Conservation (phyloP, 2,329 filamentous ascomycete genomes). For the Diaporthe nobilis region DNA sequence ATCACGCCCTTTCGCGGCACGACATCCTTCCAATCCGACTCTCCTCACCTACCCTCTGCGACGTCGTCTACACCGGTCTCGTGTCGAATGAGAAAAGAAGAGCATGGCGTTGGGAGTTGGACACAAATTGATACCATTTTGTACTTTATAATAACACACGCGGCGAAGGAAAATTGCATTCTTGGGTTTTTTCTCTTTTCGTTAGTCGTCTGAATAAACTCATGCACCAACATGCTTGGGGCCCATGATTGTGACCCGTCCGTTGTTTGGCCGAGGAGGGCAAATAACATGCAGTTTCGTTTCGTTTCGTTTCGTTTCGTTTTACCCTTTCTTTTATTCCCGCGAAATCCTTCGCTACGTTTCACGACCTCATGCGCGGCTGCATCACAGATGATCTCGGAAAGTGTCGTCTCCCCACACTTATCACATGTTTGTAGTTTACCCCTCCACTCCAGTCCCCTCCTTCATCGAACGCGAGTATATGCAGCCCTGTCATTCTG, state of each 20-base stretch:
- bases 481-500: not conserved
- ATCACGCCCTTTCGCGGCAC: not conserved
- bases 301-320: not conserved
- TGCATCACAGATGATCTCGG: not conserved
- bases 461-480: not conserved
- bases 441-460: not conserved
- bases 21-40: not conserved
- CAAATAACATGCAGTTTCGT: not conserved
- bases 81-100: not conserved
- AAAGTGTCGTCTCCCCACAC: not conserved
- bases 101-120: constrained; percentile 7
- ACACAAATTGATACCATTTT: constrained; percentile 14
- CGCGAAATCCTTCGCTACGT: not conserved
- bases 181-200: not conserved
- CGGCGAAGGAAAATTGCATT: not conserved
- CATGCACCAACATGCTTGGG: not conserved
- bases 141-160: not conserved
- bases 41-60: not conserved
- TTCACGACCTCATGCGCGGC: not conserved
- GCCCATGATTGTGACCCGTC: constrained; percentile 15
- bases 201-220: constrained; percentile 12
- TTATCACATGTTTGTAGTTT: not conserved
- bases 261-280: not conserved
- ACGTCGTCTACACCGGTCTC: not conserved
- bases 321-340: not conserved